phyloP scores from a whole-genome alignment of 2,329 filamentous ascomycete species.

The Fusarium redolens region DNA sequence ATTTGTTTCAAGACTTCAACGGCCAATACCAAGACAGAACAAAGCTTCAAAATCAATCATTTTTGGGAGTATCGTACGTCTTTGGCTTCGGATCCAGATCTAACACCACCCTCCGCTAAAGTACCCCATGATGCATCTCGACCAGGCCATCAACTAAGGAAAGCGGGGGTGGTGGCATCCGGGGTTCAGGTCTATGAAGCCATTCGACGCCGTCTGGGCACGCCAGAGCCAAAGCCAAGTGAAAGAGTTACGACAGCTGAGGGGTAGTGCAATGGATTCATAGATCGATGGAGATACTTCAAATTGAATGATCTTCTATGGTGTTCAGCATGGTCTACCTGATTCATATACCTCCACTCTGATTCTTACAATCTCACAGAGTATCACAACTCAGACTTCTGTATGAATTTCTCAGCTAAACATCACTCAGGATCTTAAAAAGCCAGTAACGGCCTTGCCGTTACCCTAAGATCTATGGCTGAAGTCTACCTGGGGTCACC shows the following conservation, averaged over 20 bases:
- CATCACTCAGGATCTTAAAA: neutral
- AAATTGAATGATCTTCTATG: neutral
- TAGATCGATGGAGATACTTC: neutral
- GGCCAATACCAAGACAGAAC: neutral
- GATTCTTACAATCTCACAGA: neutral
- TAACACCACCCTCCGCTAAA: constrained; percentile 17
- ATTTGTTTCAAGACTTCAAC: neutral
- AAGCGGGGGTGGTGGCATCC: constrained; percentile 37
- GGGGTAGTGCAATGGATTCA: neutral
- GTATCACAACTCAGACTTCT: neutral
- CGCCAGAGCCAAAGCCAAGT: constrained; percentile 16
- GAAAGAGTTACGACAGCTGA: neutral
- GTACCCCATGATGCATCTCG: constrained; percentile 29
- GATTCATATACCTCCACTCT: neutral
- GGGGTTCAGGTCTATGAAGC: constrained; percentile 23
- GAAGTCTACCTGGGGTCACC: constrained; percentile 3
- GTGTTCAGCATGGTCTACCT: too few species aligned
- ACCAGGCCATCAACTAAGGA: constrained; percentile 10
- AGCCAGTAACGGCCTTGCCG: constrained; percentile 8
- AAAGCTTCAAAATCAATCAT: neutral
- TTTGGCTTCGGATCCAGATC: constrained; percentile 5
- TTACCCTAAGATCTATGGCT: neutral
- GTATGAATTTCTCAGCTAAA: neutral
- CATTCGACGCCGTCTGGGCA: constrained; percentile 3
- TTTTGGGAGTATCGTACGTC: neutral